Evolutionary conservation across 352 stramenopile genomes (phyloP), one percentile per base, ranked within the genome.

Genomic region (Globisporangium solare): DNA sequence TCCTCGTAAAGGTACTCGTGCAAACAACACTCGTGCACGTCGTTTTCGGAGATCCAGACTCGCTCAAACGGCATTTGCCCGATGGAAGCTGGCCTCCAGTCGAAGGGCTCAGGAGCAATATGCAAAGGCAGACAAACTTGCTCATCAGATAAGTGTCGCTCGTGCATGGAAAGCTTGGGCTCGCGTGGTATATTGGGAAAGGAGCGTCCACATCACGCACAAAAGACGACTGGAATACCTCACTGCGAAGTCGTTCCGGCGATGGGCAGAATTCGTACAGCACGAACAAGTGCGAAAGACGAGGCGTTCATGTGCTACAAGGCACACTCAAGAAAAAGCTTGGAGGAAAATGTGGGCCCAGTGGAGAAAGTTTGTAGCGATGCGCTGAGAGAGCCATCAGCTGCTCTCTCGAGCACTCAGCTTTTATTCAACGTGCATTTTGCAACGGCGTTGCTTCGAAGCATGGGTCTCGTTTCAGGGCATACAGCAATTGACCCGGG

Each of bases 371-470:
- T 68, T 70, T 35, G n/a, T 74, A 2, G 10, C 18, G 12, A 49
- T 48, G 43, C 58, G 66, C 18, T 52, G 51, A 21, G 53, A 68
- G 14, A 66, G 71, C 47, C 60, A 73, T 7, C 49, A 75, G 8
- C 57, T 58, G 45, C 18, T 66, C 5, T 52, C 49, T 11, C 68
- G 70, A 45, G 67, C 63, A 11, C 35, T 75, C 2, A 60, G 56
- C 12, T 71, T 73, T 35, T 75, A 73, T 42, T 69, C 64, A 10
- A 55, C 61, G 6, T 42, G 62, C 5, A 53, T 78, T 32, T 41
- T 75, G 12, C 66, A 73, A 18, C 58, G 55, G 21, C 55, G 56
- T 17, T 68, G 47, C 42, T 57, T 63, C 43, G 21, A 20, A 43
- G 48, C 40, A 11, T 63, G 56, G 56, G 35, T 45, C 1, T 20